Evolutionary conservation across 2,329 filamentous ascomycete genomes (phyloP), one percentile per base, ranked within the genome.

Genomic region (Cadophora sp.): DNA sequence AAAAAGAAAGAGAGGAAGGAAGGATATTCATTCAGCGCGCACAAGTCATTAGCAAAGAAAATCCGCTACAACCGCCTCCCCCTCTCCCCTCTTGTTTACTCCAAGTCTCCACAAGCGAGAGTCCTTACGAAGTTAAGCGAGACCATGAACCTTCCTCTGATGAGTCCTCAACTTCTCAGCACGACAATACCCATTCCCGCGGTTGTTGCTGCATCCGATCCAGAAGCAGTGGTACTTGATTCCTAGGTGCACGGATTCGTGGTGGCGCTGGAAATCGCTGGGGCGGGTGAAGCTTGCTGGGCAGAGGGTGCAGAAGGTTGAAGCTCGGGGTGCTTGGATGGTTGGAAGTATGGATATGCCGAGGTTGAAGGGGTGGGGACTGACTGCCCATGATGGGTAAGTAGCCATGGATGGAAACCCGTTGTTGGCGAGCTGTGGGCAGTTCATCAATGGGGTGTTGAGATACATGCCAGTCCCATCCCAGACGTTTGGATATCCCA

Each of bases 101-200:
- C 43, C 3, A 2, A 14, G 41, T 43, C 18, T 13, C 41, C 41
- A 43, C 13, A 43, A 18, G 5, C 41, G 41, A 30, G 27, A 30
- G 6, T 30, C n/a, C n/a, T n/a, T n/a, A n/a, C n/a, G n/a, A n/a
- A 48, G 1, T 62, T 18, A 62, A 67, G 65, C 59, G 62, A 64
- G 41, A 0, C 71, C 69, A 63, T 71, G 71, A 59, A 65, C 70
- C 59, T 72, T 24, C 39, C 58, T 70, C 56, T 66, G 66, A 62
- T 72, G 69, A 18, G 62, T 55, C 47, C 58, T 68, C 66, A 72
- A 45, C 30, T 72, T 71, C 59, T 71, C 67, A 16, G 64, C 33
- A 56, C 69, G 69, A 20, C 68, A 67, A 20, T 71, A 72, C 13
- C 71, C 69, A 11, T 71, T 69, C 20, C 69, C 68, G 30, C 59